Conservation (phyloP, 371 early-diverging fungal genomes). For the Circinella umbellata region DNA sequence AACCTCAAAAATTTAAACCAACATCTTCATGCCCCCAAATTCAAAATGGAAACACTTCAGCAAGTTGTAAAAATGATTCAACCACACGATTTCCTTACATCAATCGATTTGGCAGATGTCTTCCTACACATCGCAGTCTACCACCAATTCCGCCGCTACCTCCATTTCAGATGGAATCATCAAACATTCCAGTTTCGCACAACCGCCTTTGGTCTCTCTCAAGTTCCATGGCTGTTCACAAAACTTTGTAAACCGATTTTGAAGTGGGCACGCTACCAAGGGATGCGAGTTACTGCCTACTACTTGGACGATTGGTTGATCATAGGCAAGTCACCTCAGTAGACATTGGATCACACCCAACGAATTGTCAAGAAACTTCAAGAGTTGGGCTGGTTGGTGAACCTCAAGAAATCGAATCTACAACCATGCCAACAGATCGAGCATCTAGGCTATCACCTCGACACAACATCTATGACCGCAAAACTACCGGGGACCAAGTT, state of each 20-base stretch:
- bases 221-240: constrained; percentile 37
- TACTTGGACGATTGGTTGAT: constrained; percentile 36
- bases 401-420: constrained; percentile 23
- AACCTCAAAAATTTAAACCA: constrained; percentile 30
- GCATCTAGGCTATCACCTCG: constrained; percentile 25
- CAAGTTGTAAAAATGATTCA: constrained; percentile 21
- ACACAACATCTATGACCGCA: constrained; percentile 21
- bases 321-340: constrained; percentile 10
- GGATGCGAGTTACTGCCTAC: constrained; percentile 28
- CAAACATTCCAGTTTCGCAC: constrained; percentile 32
- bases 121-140: constrained; percentile 33
- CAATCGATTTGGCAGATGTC: constrained; percentile 20
- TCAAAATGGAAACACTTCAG: constrained; percentile 33
- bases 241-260: constrained; percentile 32
- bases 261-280: constrained; percentile 27
- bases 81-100: constrained; percentile 22
- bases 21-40: constrained; percentile 14
- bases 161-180: constrained; percentile 28
- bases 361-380: constrained; percentile 8
- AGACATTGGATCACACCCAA: constrained; percentile 17
- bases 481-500: constrained; percentile 16
- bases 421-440: constrained; percentile 21
- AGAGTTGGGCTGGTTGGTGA: constrained; percentile 26
- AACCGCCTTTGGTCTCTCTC: constrained; percentile 37
- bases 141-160: constrained; percentile 20